phyloP scores from a whole-genome alignment of 1,284 basidiomycete genomes.

The Gomphus sp. region DNA sequence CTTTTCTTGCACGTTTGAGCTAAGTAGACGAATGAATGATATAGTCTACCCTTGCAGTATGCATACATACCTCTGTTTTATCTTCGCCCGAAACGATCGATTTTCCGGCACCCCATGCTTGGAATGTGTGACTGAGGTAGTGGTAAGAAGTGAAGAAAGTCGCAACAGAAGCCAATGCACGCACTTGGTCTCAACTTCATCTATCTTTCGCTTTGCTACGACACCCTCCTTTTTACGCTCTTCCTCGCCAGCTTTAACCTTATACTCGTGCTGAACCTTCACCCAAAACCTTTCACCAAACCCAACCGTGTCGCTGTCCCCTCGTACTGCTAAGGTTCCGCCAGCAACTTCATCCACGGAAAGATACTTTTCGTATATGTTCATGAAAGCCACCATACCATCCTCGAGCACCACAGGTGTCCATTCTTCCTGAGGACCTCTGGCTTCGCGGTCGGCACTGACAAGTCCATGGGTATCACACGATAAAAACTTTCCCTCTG shows the following conservation, averaged over 20 bases:
- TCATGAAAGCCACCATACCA: constrained; percentile 78
- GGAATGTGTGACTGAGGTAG: constrained; percentile 55
- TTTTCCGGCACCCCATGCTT: constrained; percentile 82
- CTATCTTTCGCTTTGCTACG: constrained; percentile 37
- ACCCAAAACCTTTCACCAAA: constrained; percentile 79
- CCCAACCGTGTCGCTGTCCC: constrained; percentile 75
- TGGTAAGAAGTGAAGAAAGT: constrained; percentile 1
- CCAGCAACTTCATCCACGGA: constrained; percentile 73
- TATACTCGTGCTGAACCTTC: constrained; percentile 86
- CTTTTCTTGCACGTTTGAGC: constrained; percentile 79
- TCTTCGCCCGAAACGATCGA: constrained; percentile 64
- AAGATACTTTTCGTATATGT: constrained; percentile 78
- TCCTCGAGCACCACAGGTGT: constrained; percentile 66
- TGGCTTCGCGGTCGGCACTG: constrained; percentile 71
- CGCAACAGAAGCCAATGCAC: constrained; percentile 21
- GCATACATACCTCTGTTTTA: constrained; percentile 50
- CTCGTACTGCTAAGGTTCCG: constrained; percentile 65
- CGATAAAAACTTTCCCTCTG: constrained; percentile 80
- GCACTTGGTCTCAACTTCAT: constrained; percentile 65
- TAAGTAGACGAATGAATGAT: constrained; percentile 21
- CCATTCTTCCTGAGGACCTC: constrained; percentile 85
- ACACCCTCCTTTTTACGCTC: constrained; percentile 66
- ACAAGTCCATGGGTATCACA: constrained; percentile 78
- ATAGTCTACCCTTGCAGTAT: neutral
- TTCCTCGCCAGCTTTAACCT: constrained; percentile 78